These are phyloP conservation scores for Fraxinus latifolia DNA, from an alignment of 305 asterid genomes.

Conservation along the genomic window DNA sequence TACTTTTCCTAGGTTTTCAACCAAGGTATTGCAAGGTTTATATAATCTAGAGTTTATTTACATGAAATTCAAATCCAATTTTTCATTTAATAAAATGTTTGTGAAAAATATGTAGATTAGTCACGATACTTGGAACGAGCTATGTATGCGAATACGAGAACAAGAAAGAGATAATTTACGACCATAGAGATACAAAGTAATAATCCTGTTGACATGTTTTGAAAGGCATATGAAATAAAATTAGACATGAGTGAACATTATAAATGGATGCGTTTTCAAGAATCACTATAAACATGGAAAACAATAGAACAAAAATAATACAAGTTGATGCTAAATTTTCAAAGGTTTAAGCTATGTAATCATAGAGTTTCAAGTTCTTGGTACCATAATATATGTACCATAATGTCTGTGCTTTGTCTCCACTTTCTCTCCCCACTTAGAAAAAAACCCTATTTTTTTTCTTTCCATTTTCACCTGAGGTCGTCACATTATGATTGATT, in stretches of 20 bases:
- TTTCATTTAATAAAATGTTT: not conserved
- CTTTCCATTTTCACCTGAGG: conserved; percentile 24
- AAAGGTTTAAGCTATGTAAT: conserved; percentile 17
- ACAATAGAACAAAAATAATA: not conserved
- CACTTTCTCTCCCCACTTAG: conserved; percentile 43
- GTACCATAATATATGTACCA: not conserved
- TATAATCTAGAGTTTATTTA: not conserved
- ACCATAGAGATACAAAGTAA: not conserved
- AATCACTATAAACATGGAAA: not conserved
- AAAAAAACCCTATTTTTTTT: conserved; percentile 3
- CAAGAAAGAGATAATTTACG: not conserved
- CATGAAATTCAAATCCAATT: not conserved
- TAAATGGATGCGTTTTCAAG: not conserved
- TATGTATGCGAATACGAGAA: not conserved
- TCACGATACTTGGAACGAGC: not conserved
- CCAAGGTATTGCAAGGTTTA: not conserved
- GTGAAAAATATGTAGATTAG: not conserved
- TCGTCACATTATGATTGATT: conserved; percentile 37
- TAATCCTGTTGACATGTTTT: not conserved
- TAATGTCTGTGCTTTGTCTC: conserved; percentile 31
- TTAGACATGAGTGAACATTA: not conserved
- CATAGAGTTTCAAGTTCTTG: conserved; percentile 1
- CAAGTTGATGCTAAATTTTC: not conserved
- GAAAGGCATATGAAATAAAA: not conserved
- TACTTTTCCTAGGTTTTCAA: not conserved